These are phyloP conservation scores for Grigorovia transvaalensis DNA, from an alignment of 805 yeast species.

Conservation along the genomic window DNA sequence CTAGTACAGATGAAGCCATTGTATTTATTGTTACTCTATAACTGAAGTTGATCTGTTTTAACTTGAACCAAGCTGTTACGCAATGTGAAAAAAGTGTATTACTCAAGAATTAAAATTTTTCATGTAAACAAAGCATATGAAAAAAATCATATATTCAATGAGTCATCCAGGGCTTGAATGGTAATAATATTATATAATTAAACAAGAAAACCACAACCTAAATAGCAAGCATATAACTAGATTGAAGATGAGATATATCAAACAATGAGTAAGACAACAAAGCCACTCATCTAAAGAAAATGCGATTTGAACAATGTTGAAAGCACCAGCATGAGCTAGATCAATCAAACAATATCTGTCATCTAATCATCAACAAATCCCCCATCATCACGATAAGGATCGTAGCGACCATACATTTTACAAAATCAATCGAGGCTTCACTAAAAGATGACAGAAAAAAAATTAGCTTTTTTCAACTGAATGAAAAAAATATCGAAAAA, in stretches of 20 bases:
- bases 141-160: background rate
- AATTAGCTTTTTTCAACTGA: background rate
- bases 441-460: background rate
- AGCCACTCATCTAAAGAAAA: no score
- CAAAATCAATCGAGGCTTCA: background rate
- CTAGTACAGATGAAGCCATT: slow-evolving; percentile 87
- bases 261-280: no score
- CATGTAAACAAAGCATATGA: background rate
- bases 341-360: no score
- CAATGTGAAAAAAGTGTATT: background rate
- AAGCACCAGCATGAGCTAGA: no score
- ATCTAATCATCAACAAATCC: no score
- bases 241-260: no score
- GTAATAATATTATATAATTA: background rate
- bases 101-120: background rate
- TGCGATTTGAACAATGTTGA: no score
- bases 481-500: slow-evolving; percentile 7
- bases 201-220: no score
- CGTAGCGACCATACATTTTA: no score
- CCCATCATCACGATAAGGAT: no score
- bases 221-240: no score
- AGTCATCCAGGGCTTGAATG: background rate
- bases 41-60: background rate
- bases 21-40: background rate
- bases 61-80: background rate